A percentile compares a stretch with the other conserved stretches of the same genome.
Conservation (phyloP, 306 rosid genomes). For the Alnus rubra region DNA sequence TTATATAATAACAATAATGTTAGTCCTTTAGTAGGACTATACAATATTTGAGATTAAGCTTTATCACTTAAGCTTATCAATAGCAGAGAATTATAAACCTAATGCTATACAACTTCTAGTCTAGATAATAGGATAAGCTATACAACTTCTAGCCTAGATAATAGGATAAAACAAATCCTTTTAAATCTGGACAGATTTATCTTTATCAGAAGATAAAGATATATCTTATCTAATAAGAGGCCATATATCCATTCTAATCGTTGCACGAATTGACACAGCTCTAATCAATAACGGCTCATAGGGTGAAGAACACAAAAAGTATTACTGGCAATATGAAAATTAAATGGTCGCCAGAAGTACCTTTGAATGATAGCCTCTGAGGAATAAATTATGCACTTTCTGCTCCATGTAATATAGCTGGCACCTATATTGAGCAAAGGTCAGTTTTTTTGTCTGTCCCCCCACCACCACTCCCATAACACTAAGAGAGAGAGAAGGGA, state of each 20-base stretch:
- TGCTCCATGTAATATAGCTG: not conserved
- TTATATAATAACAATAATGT: too few species aligned
- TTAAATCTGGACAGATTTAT: too few species aligned
- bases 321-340: not conserved
- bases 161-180: too few species aligned
- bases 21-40: too few species aligned
- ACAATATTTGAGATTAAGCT: too few species aligned
- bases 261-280: not conserved
- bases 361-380: not conserved
- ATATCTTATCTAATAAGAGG: too few species aligned
- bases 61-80: too few species aligned
- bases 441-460: not conserved
- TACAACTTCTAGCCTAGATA: too few species aligned
- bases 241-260: not conserved
- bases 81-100: too few species aligned
- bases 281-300: not conserved
- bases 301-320: not conserved
- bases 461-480: not conserved
- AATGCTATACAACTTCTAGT: too few species aligned
- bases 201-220: too few species aligned
- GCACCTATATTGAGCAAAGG: not conserved
- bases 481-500: not conserved
- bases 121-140: too few species aligned
- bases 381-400: not conserved
- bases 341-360: not conserved